phyloP scores from a whole-genome alignment of 192 early-diverging fungal species.

The Linnemannia hyalina region DNA sequence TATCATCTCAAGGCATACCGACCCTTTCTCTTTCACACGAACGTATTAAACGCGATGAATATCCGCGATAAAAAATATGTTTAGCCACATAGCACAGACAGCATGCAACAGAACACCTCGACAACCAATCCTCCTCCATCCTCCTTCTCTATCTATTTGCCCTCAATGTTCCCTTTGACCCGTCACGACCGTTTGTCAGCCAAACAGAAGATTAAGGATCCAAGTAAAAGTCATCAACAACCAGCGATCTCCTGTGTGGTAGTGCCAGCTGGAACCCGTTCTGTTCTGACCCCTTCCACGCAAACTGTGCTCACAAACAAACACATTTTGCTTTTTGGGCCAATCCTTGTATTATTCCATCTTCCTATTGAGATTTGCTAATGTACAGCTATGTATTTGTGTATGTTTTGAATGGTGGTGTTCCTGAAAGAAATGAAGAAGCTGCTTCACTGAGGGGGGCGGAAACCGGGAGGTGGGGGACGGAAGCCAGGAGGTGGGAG shows the following conservation, averaged over 20 bases:
- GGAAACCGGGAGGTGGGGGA: conserved; percentile 46
- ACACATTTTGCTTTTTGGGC: neutral
- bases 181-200: neutral
- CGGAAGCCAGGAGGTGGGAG: conserved; percentile 46
- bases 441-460: conserved; percentile 33
- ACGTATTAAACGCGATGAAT: neutral
- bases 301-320: neutral
- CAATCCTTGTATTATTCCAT: neutral
- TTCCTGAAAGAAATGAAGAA: neutral
- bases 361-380: neutral
- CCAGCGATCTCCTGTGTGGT: neutral
- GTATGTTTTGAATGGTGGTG: neutral
- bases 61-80: neutral
- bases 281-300: neutral
- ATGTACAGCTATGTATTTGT: neutral
- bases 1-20: conserved; percentile 1
- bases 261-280: neutral
- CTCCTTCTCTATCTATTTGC: neutral
- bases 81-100: neutral
- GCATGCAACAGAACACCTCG: neutral
- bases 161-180: neutral
- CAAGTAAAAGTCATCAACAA: neutral
- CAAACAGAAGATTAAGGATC: conserved; percentile 2
- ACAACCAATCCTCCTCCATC: neutral
- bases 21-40: neutral